Percentiles rank a stretch among this genome's conserved stretches.
Conservation (phyloP, 148 eudicot genomes). For the Diospyros lotus region DNA sequence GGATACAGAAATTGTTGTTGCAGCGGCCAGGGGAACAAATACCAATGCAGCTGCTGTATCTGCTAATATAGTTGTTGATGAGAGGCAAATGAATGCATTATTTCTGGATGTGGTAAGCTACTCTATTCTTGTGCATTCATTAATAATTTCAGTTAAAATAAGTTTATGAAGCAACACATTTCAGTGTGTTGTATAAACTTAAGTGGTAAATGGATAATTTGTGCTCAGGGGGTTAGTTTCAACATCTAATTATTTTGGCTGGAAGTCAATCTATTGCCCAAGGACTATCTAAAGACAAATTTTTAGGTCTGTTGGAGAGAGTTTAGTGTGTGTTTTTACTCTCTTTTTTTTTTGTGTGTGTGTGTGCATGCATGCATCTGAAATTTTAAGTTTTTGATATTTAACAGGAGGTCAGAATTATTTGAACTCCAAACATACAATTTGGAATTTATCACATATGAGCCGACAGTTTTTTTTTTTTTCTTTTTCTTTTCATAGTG, state of each 20-base stretch:
- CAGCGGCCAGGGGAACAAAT: constrained; percentile 69
- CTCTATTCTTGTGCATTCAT: not conserved
- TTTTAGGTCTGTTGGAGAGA: not conserved
- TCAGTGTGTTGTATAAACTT: not conserved
- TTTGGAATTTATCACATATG: not conserved
- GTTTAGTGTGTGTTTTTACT: not conserved
- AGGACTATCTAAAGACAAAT: not conserved
- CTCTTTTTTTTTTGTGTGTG: not conserved
- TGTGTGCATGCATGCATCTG: not conserved
- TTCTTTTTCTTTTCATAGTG: not conserved
- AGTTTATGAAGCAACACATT: not conserved
- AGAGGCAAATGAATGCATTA: constrained; percentile 93
- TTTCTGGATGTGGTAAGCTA: constrained; percentile 82
- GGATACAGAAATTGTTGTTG: constrained; percentile 88
- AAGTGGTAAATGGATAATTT: not conserved
- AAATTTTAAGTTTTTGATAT: not conserved
- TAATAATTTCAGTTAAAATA: not conserved
- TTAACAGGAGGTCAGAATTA: not conserved
- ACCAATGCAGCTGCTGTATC: constrained; percentile 72
- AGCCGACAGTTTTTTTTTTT: not conserved
- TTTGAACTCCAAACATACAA: not conserved
- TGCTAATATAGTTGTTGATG: constrained; percentile 80
- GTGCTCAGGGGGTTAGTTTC: not conserved
- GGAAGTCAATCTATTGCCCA: not conserved
- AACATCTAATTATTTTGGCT: not conserved